Evolutionary conservation across 176 grass and related monocot species (phyloP).

Genomic region (Themeda triandra): DNA sequence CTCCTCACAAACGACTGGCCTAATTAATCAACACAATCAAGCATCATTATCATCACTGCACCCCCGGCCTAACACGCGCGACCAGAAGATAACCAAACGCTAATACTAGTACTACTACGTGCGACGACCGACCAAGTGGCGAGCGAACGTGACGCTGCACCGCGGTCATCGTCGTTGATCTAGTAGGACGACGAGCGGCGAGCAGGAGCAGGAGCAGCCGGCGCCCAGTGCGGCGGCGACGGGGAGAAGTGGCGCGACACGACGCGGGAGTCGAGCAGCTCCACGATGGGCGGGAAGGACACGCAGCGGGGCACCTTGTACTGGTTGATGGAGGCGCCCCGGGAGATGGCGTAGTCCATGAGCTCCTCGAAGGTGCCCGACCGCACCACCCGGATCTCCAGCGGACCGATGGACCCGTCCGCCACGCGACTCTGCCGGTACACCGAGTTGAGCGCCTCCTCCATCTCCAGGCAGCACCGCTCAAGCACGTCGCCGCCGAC

Average conservation of each 20-base stretch:
- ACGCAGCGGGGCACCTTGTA: constrained; percentile 81
- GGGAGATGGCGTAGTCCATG: constrained; percentile 70
- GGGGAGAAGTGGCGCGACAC: constrained; percentile 62
- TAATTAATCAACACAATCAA: neutral
- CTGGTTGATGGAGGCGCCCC: constrained; percentile 75
- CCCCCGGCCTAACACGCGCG: neutral
- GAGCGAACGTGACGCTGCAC: neutral
- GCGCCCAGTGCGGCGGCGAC: constrained; percentile 42
- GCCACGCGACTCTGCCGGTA: constrained; percentile 58
- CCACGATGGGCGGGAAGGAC: constrained; percentile 57
- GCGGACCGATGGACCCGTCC: constrained; percentile 53
- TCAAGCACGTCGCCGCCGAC: constrained; percentile 16
- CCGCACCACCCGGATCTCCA: constrained; percentile 60
- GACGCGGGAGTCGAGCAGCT: constrained; percentile 64
- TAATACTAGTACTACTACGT: neutral
- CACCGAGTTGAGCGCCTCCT: constrained; percentile 57
- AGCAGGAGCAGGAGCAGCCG: neutral
- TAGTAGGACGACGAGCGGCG: neutral
- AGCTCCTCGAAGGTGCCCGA: constrained; percentile 71
- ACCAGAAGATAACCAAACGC: neutral
- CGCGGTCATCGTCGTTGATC: neutral
- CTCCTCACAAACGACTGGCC: neutral
- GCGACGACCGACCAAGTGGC: no score
- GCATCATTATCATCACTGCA: neutral
- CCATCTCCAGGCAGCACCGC: constrained; percentile 61